Evolutionary conservation across 208 protist genomes (phyloP).

Genomic region (Trichomonas gallinae): DNA sequence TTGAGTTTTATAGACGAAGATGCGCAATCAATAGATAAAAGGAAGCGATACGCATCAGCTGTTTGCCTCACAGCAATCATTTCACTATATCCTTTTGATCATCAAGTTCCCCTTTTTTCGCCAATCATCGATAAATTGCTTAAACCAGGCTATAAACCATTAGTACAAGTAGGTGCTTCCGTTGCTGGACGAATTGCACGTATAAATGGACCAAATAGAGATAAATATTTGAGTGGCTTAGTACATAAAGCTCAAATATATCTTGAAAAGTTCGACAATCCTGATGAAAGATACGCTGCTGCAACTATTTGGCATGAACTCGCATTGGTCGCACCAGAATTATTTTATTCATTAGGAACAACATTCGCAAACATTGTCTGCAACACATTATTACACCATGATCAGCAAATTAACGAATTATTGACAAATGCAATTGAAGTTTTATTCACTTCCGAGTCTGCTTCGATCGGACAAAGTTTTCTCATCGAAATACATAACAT

Average conservation of each 20-base stretch:
- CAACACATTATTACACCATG: not conserved
- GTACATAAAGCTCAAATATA: not conserved
- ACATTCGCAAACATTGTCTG: not conserved
- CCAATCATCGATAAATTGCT: slow-evolving; percentile 1
- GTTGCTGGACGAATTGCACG: not conserved
- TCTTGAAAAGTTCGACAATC: not conserved
- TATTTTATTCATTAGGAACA: not conserved
- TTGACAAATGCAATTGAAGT: not conserved
- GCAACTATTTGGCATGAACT: not conserved
- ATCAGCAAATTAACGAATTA: not conserved
- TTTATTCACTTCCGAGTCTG: not conserved
- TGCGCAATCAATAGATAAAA: not conserved
- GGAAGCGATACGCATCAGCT: not conserved
- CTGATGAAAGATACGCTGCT: not conserved
- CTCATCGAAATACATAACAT: not conserved
- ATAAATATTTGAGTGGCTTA: not conserved
- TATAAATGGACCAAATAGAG: not conserved
- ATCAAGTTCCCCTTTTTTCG: not conserved
- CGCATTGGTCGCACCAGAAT: not conserved
- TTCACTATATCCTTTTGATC: not conserved
- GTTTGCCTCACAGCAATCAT: not conserved
- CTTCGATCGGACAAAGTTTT: not conserved
- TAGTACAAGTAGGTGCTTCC: not conserved
- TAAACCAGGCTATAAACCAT: not conserved
- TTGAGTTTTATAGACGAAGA: not conserved